Conservation (phyloP, 495 filamentous ascomycete species). For the Daldinia concentrica region DNA sequence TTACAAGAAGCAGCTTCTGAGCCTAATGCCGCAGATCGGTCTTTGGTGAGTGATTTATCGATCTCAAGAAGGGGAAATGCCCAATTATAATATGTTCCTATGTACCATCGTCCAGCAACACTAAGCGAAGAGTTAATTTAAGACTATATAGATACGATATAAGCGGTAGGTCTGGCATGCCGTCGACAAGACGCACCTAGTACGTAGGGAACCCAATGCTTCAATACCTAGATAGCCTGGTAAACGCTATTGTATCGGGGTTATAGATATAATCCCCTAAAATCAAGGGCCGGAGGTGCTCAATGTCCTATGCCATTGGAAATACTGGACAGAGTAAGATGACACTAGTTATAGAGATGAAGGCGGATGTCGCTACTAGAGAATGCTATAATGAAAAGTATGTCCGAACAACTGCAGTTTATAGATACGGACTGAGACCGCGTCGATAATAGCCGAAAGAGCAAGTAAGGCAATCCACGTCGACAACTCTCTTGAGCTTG, state of each 20-base stretch:
- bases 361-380: background rate
- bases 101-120: background rate
- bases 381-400: background rate
- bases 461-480: conserved; percentile 26
- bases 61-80: background rate
- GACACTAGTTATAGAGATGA: background rate
- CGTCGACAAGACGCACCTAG: background rate
- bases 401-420: background rate
- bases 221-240: background rate
- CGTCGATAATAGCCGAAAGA: conserved; percentile 28
- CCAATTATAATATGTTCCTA: background rate
- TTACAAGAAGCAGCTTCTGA: background rate
- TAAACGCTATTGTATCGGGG: background rate
- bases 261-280: background rate
- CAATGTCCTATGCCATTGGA: background rate
- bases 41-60: background rate
- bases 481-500: conserved; percentile 31
- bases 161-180: background rate
- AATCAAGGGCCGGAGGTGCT: background rate
- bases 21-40: background rate
- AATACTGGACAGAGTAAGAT: background rate
- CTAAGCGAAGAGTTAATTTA: background rate
- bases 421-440: background rate
- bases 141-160: background rate
- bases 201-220: background rate